Conservation (phyloP, 2,329 filamentous ascomycete species). For the Ilyonectria robusta region DNA sequence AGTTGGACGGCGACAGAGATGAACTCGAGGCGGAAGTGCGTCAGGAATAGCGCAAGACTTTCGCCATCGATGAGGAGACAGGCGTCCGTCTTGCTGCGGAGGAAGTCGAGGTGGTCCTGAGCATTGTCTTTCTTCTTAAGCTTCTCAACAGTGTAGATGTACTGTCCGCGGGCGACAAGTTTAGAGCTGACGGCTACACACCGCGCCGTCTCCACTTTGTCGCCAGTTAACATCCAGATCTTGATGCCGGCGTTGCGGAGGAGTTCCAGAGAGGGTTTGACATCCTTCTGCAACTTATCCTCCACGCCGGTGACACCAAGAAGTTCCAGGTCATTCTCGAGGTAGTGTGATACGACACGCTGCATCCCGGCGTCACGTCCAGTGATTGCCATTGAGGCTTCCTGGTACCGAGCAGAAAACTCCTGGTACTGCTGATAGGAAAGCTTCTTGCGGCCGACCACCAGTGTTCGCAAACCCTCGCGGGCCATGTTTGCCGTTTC, state of each 20-base stretch:
- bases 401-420: slow-evolving; percentile 81
- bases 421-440: slow-evolving; percentile 84
- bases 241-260: slow-evolving; percentile 98
- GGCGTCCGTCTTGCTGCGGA: slow-evolving; percentile 87
- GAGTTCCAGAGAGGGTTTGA: slow-evolving; percentile 94
- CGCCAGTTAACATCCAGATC: slow-evolving; percentile 99
- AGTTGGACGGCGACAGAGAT: slow-evolving; percentile 89
- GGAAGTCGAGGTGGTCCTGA: slow-evolving; percentile 89
- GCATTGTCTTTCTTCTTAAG: slow-evolving; percentile 87
- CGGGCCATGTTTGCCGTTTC: slow-evolving; percentile 99
- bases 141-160: slow-evolving; percentile 93
- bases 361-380: slow-evolving; percentile 88
- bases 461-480: slow-evolving; percentile 92
- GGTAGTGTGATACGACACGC: slow-evolving; percentile 81
- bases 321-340: slow-evolving; percentile 91
- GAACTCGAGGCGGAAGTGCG: slow-evolving; percentile 86
- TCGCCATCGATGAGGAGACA: slow-evolving; percentile 97
- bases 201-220: slow-evolving; percentile 97
- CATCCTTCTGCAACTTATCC: slow-evolving; percentile 94
- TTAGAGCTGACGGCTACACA: slow-evolving; percentile 97
- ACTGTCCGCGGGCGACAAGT: slow-evolving; percentile 92
- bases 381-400: slow-evolving; percentile 85
- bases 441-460: slow-evolving; percentile 92
- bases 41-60: slow-evolving; percentile 86
- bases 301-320: slow-evolving; percentile 98